Conservation (phyloP, 129 eudicot species). For the Flaveria robusta region DNA sequence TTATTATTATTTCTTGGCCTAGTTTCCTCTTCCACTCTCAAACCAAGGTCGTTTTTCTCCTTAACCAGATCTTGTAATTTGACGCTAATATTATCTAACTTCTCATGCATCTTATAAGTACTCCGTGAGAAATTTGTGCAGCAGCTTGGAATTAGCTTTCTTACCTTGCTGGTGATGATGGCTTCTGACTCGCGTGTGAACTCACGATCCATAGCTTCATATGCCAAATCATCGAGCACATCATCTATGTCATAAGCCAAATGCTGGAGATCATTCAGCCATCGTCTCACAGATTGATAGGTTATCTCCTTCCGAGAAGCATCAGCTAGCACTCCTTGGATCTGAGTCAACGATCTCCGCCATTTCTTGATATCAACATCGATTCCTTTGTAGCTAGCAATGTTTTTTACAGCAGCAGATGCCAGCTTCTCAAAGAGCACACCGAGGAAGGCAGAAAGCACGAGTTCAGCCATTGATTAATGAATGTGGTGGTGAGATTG, state of each 20-base stretch:
- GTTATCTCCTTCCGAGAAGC: constrained; percentile 11
- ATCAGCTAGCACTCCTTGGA: neutral
- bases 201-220: neutral
- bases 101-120: neutral
- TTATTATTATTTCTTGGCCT: neutral
- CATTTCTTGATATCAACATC: neutral
- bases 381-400: neutral
- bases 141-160: neutral
- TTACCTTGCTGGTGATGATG: neutral
- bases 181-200: neutral
- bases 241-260: constrained; percentile 10
- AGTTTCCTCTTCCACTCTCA: neutral
- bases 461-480: neutral
- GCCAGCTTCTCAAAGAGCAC: neutral
- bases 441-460: neutral
- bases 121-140: neutral
- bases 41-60: neutral
- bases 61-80: neutral
- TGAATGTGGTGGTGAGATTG: neutral
- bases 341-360: neutral
- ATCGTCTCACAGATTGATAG: neutral
- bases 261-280: constrained; percentile 11
- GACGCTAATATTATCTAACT: neutral
- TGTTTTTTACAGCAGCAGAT: neutral
- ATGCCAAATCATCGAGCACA: neutral